Percentiles rank a stretch among this genome's conserved stretches.
These are phyloP conservation scores for Jamesozyma spencerorum DNA, from an alignment of 805 yeast species.

Conservation along the genomic window DNA sequence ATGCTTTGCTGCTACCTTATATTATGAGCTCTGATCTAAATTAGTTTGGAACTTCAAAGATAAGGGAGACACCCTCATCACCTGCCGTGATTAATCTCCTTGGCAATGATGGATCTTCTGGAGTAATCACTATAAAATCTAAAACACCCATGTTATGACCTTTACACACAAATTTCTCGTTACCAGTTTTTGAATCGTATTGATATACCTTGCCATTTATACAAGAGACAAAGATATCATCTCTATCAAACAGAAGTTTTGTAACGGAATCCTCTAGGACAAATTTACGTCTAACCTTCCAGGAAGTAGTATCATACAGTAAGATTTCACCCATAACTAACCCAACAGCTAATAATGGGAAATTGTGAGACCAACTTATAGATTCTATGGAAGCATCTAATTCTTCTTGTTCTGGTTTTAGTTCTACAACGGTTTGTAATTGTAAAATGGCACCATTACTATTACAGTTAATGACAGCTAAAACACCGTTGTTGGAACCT, in stretches of 20 bases:
- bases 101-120: conserved; percentile 17
- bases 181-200: conserved; percentile 86
- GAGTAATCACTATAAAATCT: conserved; percentile 64
- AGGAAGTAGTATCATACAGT: conserved; percentile 71
- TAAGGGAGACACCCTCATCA: conserved; percentile 88
- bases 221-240: conserved; percentile 57
- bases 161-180: conserved; percentile 62
- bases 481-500: conserved; percentile 82
- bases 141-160: conserved; percentile 94
- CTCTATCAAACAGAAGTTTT: conserved; percentile 53
- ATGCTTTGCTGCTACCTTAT: neutral
- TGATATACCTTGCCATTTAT: conserved; percentile 81
- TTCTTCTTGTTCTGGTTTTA: conserved; percentile 46
- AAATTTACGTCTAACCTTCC: conserved; percentile 73
- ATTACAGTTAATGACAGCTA: conserved; percentile 68
- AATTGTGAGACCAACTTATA: conserved; percentile 62
- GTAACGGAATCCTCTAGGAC: conserved; percentile 78
- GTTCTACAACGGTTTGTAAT: conserved; percentile 53
- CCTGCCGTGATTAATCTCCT: conserved; percentile 81
- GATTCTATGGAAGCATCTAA: conserved; percentile 69
- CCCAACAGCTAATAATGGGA: conserved; percentile 73
- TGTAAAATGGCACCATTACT: conserved; percentile 59
- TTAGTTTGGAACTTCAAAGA: conserved; percentile 40
- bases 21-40: neutral
- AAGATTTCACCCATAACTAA: conserved; percentile 81